A percentile compares a stretch with the other conserved stretches of the same genome.
These are phyloP conservation scores for Ammopiptanthus mongolicus DNA, from an alignment of 306 rosid genomes.

Conservation along the genomic window DNA sequence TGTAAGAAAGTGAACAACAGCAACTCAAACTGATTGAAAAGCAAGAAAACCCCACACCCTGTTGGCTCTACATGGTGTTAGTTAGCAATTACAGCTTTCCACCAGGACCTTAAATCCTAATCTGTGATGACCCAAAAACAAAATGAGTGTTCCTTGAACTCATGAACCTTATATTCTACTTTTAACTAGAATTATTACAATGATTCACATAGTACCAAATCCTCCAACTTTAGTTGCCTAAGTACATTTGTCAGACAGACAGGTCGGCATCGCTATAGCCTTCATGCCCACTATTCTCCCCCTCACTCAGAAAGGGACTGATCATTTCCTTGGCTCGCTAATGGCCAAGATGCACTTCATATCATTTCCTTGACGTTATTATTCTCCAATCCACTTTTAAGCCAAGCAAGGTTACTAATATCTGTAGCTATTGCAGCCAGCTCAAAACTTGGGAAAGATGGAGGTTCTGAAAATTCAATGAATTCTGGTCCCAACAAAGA, in stretches of 20 bases:
- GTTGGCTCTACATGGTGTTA: too few relatives aligned
- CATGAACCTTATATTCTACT: neutral
- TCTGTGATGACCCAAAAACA: neutral
- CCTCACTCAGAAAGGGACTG: constrained; percentile 19
- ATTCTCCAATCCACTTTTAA: constrained; percentile 90
- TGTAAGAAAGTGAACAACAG: neutral
- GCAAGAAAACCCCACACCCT: too few relatives aligned
- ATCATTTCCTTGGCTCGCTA: constrained; percentile 18
- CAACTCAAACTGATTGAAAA: neutral
- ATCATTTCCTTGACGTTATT: constrained; percentile 59
- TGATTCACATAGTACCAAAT: constrained; percentile 12
- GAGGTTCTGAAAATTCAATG: constrained; percentile 68
- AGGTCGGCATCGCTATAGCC: constrained; percentile 4
- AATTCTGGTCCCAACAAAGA: constrained; percentile 91
- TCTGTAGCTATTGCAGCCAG: constrained; percentile 92
- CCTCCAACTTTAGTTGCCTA: neutral
- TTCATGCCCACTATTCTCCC: constrained; percentile 18
- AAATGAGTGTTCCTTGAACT: neutral
- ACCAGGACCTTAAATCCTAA: neutral
- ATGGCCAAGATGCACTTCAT: constrained; percentile 48
- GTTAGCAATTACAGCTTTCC: neutral
- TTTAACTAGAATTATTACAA: constrained; percentile 8
- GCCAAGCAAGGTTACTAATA: constrained; percentile 90
- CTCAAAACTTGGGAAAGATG: constrained; percentile 74
- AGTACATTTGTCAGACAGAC: neutral